Base-by-base conservation (phyloP, 148 eudicot species). In the Rhododendron kiyosumense region DNA sequence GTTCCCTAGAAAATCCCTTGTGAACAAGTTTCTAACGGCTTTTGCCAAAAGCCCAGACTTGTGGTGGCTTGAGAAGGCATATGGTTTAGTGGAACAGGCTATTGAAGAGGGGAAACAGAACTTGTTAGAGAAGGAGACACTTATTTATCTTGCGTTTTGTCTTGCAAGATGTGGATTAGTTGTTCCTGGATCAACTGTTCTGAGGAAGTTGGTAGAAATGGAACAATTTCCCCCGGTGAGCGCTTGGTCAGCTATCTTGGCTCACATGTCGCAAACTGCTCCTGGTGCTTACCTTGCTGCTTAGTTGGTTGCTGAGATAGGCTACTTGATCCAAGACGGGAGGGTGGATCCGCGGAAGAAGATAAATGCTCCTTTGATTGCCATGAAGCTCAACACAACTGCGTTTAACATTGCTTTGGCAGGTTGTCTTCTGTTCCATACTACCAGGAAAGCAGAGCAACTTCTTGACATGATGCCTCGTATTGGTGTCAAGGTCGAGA, bases 281-380 rank as follows among this genome's bases (percentile, higher is more conserved):
- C 85, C 93, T 73, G 99, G 99, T 82, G 93, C 98, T 48, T 96
- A 89, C 89, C 92, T 96, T 71, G 94, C 98, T 71, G 98, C 95
- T 48, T 96, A 96, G 88, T 86, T 96, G 89, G 93, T 96, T 81
- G 93, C 95, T 85, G 99, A 96, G 90, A 95, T 95, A 30, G 98
- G 99, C 69, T 93, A 89, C 88, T 86, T 93, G 80, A 95, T 96
- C 83, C 95, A 95, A 86, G 95, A 96, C 86, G 96, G 96, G 77
- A 91, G 98, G 87, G 93, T 96, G 78, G 99, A 96, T 89, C 99
- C 98, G 1, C 94, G 99, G 22, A 96, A 96, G 90, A 94, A 94
- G 92, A 88, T 52, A 81, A 96, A 96, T 84, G 93, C 89, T 30
- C 92, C 92, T 85, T 84, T 96, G 89, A 91, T 96, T 65, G 92